These are phyloP conservation scores for Paecilomyces sp. DNA, from an alignment of 2,329 filamentous ascomycete genomes.

Conservation along the genomic window DNA sequence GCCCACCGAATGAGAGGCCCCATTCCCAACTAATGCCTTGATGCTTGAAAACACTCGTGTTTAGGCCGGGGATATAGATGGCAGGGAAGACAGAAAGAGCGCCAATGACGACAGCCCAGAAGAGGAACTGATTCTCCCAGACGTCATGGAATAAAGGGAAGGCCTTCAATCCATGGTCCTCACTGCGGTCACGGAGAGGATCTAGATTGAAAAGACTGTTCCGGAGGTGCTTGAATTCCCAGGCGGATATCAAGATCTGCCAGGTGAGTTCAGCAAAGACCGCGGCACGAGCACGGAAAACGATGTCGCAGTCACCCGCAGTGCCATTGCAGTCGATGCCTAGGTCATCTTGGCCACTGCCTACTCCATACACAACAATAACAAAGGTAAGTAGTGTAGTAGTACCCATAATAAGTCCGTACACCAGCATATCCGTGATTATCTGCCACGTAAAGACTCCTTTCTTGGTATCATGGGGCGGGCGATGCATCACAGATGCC, in stretches of 20 bases:
- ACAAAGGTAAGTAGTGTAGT: conserved; percentile 35
- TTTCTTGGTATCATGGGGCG: conserved; percentile 56
- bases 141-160: conserved; percentile 58
- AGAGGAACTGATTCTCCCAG: conserved; percentile 65
- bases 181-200: conserved; percentile 49
- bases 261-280: conserved; percentile 69
- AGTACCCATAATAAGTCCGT: conserved; percentile 40
- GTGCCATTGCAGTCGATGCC: conserved; percentile 49
- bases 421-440: conserved; percentile 35
- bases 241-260: conserved; percentile 67
- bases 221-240: conserved; percentile 69
- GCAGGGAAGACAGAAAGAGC: conserved; percentile 50
- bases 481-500: conserved; percentile 69
- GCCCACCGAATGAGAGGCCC: conserved; percentile 56
- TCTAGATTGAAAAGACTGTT: conserved; percentile 65
- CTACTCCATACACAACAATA: conserved; percentile 30
- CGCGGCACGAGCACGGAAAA: conserved; percentile 64
- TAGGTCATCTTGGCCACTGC: conserved; percentile 39
- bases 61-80: conserved; percentile 61
- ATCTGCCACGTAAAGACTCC: conserved; percentile 36
- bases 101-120: conserved; percentile 56
- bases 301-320: conserved; percentile 44
- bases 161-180: conserved; percentile 13
- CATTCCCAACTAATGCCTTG: conserved; percentile 61
- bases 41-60: conserved; percentile 58